Conservation (phyloP, 73 alveolate species). For the Paramecium caudatum region DNA sequence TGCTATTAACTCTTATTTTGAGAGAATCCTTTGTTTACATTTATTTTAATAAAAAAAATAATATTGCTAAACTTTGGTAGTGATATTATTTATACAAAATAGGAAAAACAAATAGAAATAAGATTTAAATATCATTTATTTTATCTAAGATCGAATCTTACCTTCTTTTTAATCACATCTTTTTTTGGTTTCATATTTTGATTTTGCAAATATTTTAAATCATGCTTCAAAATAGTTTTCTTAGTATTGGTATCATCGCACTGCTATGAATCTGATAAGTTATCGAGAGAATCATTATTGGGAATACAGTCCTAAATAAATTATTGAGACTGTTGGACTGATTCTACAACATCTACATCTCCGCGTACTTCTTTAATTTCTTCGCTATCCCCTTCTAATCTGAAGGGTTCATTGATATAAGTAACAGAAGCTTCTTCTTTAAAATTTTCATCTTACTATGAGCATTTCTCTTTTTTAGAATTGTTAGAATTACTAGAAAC, state of each 20-base stretch:
- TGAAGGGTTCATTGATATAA: constrained; percentile 23
- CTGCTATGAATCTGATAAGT: neutral
- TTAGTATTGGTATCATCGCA: constrained; percentile 45
- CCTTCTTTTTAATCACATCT: neutral
- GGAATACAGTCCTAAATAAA: constrained; percentile 27
- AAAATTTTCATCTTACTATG: constrained; percentile 3
- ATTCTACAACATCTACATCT: constrained; percentile 34
- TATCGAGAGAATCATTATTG: neutral
- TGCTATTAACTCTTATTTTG: neutral
- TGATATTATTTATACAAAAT: neutral
- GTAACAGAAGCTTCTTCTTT: constrained; percentile 49
- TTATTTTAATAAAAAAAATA: neutral
- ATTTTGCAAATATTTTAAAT: neutral
- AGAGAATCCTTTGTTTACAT: neutral
- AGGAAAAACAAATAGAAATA: constrained; percentile 38
- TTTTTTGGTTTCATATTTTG: neutral
- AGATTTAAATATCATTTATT: constrained; percentile 9
- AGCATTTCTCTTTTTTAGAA: neutral
- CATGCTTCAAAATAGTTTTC: constrained; percentile 15
- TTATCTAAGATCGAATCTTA: constrained; percentile 37
- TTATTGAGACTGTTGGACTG: constrained; percentile 39
- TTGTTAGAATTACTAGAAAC: neutral
- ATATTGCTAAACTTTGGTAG: neutral
- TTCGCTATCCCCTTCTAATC: neutral
- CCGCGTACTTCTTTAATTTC: constrained; percentile 37